These are phyloP conservation scores for Aureobasidium zeae DNA, from an alignment of 2,329 filamentous ascomycete species.

Conservation along the genomic window DNA sequence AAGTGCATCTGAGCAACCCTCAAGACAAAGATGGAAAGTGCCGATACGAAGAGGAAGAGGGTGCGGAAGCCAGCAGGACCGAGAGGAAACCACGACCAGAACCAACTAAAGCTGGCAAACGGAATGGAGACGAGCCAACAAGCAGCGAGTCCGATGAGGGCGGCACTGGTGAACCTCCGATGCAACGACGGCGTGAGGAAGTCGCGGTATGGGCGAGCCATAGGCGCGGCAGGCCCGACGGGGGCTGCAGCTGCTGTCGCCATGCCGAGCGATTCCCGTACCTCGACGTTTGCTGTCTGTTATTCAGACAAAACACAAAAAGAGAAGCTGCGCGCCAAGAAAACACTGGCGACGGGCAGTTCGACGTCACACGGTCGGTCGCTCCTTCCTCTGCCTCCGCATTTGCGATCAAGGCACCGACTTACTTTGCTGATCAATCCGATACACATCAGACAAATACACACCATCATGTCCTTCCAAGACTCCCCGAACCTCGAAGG, in stretches of 20 bases:
- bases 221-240: constrained; percentile 4
- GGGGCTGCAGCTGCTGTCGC: not conserved
- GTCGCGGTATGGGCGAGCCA: constrained; percentile 60
- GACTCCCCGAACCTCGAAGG: constrained; percentile 20
- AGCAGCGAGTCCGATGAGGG: constrained; percentile 56
- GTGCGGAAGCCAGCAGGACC: constrained; percentile 69
- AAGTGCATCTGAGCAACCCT: constrained; percentile 50
- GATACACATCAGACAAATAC: not conserved
- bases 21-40: constrained; percentile 70
- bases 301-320: constrained; percentile 6
- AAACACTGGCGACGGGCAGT: constrained; percentile 3
- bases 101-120: constrained; percentile 39
- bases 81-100: constrained; percentile 83
- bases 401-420: constrained; percentile 6
- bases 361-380: constrained; percentile 2
- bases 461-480: constrained; percentile 22
- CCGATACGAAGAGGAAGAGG: constrained; percentile 64
- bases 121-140: constrained; percentile 65
- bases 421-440: not conserved
- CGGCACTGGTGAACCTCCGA: constrained; percentile 72
- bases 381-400: constrained; percentile 11
- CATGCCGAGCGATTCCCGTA: not conserved
- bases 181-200: constrained; percentile 85
- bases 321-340: constrained; percentile 12
- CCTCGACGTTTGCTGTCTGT: not conserved